Evolutionary conservation across 2,329 filamentous ascomycete genomes (phyloP), one percentile per base, ranked within the genome.

Genomic region (Monascus ruber): DNA sequence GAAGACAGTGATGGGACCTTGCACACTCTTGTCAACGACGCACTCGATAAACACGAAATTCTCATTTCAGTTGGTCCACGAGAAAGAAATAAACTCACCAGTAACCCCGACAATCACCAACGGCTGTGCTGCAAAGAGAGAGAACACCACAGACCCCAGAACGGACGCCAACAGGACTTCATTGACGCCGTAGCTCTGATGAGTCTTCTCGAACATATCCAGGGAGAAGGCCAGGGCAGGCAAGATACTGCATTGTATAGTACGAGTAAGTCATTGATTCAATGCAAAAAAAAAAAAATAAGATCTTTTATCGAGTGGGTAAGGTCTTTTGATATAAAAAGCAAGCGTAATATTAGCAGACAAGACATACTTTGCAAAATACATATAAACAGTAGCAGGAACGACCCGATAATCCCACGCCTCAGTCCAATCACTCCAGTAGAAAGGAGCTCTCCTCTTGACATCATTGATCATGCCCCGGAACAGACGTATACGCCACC

Each of bases 91-190:
- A 17, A 34, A 47, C 55, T 44, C 45, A 64, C 83, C 84, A 7
- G 86, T 93, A 2, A 94, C 86, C 24, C 87, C 87, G 24, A 94
- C 87, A 58, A 94, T 94, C 39, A 89, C 85, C 41, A 94, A 66
- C 5, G 87, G 87, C 56, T 94, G 87, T 25, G 83, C 85, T 5
- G 85, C 81, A 44, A 86, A 73, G 1, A 93, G 49, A 2, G 84
- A 71, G 58, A 94, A 94, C 1, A 94, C 83, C 1, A 89, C 77
- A 5, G 85, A 75, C 2, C 83, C 87, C 5, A 94, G 68, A 1
- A 93, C 86, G 1, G 85, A 93, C 5, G 87, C 74, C 31, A 94
- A 69, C n/a, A 94, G 69, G 2, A 91, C 86, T 64, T 94, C 87
- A 58, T 94, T 94, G 42, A 94, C 86, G 37, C 87, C 86, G 54